Evolutionary conservation across 192 early-diverging fungal species (phyloP).

Genomic region (Radiomyces spectabilis): DNA sequence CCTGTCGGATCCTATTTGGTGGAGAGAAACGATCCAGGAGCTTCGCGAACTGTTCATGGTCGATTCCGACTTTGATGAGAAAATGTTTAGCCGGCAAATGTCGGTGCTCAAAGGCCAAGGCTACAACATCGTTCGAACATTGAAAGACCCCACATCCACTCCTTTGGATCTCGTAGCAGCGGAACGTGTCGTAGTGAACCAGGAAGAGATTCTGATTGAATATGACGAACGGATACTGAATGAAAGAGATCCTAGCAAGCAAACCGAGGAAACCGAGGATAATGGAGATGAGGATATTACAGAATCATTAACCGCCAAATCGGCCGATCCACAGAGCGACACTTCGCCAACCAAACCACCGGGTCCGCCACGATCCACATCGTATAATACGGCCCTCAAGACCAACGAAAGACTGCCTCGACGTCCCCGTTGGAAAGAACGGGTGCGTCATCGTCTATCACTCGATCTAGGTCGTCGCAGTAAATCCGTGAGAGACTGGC

Average conservation of each 20-base stretch:
- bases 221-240: slow-evolving; percentile 14
- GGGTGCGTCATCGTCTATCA: background rate
- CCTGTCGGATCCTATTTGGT: slow-evolving; percentile 68
- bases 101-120: slow-evolving; percentile 82
- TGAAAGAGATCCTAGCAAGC: background rate
- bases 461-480: slow-evolving; percentile 5
- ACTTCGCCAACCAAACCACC: background rate
- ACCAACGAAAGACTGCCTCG: background rate
- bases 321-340: too few relatives aligned
- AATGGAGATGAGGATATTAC: background rate
- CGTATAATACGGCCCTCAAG: background rate
- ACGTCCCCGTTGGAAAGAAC: slow-evolving; percentile 5
- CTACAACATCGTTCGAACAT: slow-evolving; percentile 70
- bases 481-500: background rate
- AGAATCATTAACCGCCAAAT: background rate
- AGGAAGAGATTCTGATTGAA: slow-evolving; percentile 38
- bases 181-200: slow-evolving; percentile 37
- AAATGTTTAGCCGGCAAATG: slow-evolving; percentile 78
- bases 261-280: background rate
- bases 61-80: slow-evolving; percentile 72
- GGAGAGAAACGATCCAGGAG: slow-evolving; percentile 64
- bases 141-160: slow-evolving; percentile 47
- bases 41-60: slow-evolving; percentile 57
- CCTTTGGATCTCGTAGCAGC: slow-evolving; percentile 44
- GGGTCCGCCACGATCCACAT: background rate